These are phyloP conservation scores for Teratosphaeria nubilosa DNA, from an alignment of 2,329 filamentous ascomycete genomes.

Conservation along the genomic window DNA sequence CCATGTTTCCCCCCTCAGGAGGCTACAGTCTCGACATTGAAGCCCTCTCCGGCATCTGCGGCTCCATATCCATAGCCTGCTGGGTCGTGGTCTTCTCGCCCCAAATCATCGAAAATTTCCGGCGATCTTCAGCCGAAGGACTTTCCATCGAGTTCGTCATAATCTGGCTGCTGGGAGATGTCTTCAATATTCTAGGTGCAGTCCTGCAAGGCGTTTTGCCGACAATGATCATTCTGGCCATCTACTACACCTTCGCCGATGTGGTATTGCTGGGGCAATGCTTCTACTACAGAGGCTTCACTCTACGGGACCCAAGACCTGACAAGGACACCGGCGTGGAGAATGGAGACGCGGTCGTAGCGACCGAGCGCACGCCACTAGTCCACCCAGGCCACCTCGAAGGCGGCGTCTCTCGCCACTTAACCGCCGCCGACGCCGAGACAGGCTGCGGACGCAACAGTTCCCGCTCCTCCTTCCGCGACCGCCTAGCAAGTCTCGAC, in stretches of 20 bases:
- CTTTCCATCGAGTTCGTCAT: conserved; percentile 86
- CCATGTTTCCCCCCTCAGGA: conserved; percentile 45
- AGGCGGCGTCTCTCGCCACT: neutral
- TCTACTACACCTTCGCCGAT: conserved; percentile 67
- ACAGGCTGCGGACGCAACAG: conserved; percentile 9
- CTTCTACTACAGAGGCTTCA: conserved; percentile 88
- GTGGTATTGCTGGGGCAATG: conserved; percentile 80
- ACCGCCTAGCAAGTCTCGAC: conserved; percentile 49
- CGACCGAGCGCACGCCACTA: conserved; percentile 27
- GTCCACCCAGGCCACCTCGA: conserved; percentile 20
- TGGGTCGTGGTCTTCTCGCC: conserved; percentile 98
- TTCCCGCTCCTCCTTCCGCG: conserved; percentile 32
- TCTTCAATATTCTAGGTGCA: conserved; percentile 93
- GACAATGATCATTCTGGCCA: conserved; percentile 58
- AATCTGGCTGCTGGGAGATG: conserved; percentile 75
- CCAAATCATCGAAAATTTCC: conserved; percentile 93
- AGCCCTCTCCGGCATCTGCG: conserved; percentile 85
- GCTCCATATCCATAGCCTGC: conserved; percentile 91
- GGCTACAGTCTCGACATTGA: conserved; percentile 65
- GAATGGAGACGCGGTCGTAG: conserved; percentile 9
- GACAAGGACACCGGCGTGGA: conserved; percentile 11
- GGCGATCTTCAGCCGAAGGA: conserved; percentile 72
- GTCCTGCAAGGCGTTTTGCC: conserved; percentile 83
- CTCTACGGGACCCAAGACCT: conserved; percentile 63
- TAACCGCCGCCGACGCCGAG: conserved; percentile 18